Base-by-base conservation (phyloP, 2,329 filamentous ascomycete genomes). In the Claviceps fusiformis region DNA sequence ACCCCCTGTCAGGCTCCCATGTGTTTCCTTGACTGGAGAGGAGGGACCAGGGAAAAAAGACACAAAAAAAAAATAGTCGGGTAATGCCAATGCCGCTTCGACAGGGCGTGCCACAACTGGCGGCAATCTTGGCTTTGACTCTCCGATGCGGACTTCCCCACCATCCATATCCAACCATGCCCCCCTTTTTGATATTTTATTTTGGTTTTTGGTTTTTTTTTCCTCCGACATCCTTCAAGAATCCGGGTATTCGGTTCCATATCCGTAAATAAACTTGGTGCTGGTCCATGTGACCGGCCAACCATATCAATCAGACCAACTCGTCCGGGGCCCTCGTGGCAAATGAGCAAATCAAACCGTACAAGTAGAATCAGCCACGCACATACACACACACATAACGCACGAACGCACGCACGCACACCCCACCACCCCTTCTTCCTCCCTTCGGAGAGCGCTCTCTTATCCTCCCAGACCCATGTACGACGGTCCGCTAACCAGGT, bases 311-410 rank as follows among this genome's bases (percentile, higher is more conserved):
- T 13, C 37, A 39, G 11, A 39, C 37, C 37, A n/a, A 19, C 5
- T 10, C 10, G 24, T 19, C 10, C 39, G 29, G 27, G n/a, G 27
- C 11, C 39, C 50, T 52, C 50, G 50, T 52, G 29, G 39, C 52
- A 39, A 53, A 37, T 53, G 51, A 53, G 27, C 27, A 52, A 43
- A 53, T 37, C 43, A 53, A 46, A 53, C 43, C 43, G 47, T 37
- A 27, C 35, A 29, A 33, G 13, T 19, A 33, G 31, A 46, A 43
- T 7, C 29, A 19, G 15, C n/a, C 43, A 11, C 31, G 4, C 19
- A 37, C 35, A 7, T 9, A 8, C 50, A 27, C 39, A 8, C 11
- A n/a, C 27, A 17, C 29, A n/a, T n/a, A n/a, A n/a, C n/a, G n/a
- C n/a, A n/a, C n/a, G n/a, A n/a, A n/a, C n/a, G n/a, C n/a, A n/a